A percentile compares a stretch with the other conserved stretches of the same genome.
Conservation (phyloP, 73 alveolate species). For the Tetrahymena malaccensis region DNA sequence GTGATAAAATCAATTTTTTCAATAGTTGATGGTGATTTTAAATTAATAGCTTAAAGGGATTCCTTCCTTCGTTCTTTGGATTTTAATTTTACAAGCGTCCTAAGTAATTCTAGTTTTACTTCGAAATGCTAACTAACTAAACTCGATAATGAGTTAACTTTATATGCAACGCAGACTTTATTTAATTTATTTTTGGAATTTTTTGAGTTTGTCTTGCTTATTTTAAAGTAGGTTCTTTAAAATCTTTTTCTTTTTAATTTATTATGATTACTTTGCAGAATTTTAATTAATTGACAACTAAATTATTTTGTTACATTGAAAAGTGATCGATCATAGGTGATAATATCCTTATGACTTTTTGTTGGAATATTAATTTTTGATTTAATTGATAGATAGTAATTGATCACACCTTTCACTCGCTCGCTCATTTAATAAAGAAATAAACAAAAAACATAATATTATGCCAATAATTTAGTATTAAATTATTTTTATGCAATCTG, state of each 20-base stretch:
- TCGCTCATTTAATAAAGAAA: not conserved
- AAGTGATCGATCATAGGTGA: not conserved
- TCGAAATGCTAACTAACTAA: not conserved
- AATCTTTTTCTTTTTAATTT: not conserved
- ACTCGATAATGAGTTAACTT: too few species aligned
- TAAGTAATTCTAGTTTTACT: not conserved
- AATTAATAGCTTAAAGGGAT: not conserved
- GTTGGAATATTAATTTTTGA: not conserved
- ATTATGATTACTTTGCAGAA: not conserved
- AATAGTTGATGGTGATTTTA: not conserved
- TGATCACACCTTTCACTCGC: not conserved
- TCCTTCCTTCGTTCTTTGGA: not conserved
- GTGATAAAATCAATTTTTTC: not conserved
- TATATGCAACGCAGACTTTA: not conserved
- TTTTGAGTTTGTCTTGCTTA: not conserved
- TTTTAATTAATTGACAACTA: not conserved
- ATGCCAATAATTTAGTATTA: not conserved
- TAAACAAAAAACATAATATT: too few species aligned
- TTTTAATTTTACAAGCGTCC: too few species aligned
- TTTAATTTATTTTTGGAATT: not conserved
- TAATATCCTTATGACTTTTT: not conserved
- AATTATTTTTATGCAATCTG: not conserved
- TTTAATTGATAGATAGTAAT: not conserved
- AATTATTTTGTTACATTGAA: not conserved
- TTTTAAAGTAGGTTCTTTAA: not conserved